Conservation (phyloP, 805 yeast genomes). For the Candida caryicola region DNA sequence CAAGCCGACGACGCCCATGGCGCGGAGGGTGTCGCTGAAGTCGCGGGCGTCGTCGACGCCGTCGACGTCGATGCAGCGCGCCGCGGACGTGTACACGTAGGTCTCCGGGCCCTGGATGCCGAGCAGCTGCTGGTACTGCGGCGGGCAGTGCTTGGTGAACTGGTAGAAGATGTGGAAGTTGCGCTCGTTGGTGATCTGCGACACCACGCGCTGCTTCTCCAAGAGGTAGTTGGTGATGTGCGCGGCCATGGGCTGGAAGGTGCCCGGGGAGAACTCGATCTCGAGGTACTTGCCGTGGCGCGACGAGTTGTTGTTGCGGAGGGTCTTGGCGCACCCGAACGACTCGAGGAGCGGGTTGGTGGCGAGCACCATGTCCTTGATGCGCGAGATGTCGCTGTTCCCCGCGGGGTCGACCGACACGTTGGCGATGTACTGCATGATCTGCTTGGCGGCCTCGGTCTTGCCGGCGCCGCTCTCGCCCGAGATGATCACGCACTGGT, state of each 20-base stretch:
- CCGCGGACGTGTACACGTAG: constrained; percentile 81
- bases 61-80: constrained; percentile 81
- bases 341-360: constrained; percentile 91
- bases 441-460: constrained; percentile 96
- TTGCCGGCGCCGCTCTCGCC: constrained; percentile 99
- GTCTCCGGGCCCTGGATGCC: constrained; percentile 96
- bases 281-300: constrained; percentile 93
- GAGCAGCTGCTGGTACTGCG: constrained; percentile 72
- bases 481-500: constrained; percentile 94
- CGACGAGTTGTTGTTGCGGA: constrained; percentile 85
- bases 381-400: constrained; percentile 70
- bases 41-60: constrained; percentile 83
- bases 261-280: constrained; percentile 70
- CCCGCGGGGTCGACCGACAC: constrained; percentile 69
- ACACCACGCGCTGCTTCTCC: constrained; percentile 96
- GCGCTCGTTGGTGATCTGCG: constrained; percentile 87
- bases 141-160: constrained; percentile 87
- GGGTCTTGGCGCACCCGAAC: constrained; percentile 91
- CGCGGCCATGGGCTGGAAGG: constrained; percentile 89
- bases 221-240: constrained; percentile 91
- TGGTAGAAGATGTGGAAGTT: constrained; percentile 97
- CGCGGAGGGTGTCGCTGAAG: constrained; percentile 73
- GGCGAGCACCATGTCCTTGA: constrained; percentile 96
- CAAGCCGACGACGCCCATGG: constrained; percentile 87
- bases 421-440: constrained; percentile 94